A percentile compares a stretch with the other conserved stretches of the same genome.
Evolutionary conservation across 2,329 filamentous ascomycete species (phyloP).

Genomic region (Shiraia sp.): DNA sequence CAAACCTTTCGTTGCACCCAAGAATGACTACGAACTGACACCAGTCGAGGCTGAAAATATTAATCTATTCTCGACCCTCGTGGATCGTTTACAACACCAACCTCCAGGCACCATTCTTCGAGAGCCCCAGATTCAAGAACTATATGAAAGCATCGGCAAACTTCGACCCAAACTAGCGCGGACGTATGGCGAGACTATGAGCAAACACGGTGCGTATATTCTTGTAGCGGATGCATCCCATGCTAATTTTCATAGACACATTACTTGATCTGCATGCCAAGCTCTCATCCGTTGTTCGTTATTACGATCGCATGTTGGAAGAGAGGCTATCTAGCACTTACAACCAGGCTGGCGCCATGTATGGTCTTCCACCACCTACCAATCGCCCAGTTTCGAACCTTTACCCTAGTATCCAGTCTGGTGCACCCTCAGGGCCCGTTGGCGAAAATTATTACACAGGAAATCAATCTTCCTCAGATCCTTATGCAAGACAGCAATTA

Average conservation of each 20-base stretch:
- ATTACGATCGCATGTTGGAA: conserved; percentile 98
- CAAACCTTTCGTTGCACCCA: conserved; percentile 62
- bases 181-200: conserved; percentile 98
- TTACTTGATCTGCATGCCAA: conserved; percentile 93
- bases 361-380: conserved; percentile 39
- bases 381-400: conserved; percentile 58
- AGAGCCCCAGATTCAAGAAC: conserved; percentile 95
- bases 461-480: conserved; percentile 56
- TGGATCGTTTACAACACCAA: conserved; percentile 92
- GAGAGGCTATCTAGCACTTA: conserved; percentile 93
- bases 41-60: conserved; percentile 96
- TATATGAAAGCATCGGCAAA: conserved; percentile 96
- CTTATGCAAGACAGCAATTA: conserved; percentile 56
- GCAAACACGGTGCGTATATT: conserved; percentile 81
- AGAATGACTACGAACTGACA: conserved; percentile 93
- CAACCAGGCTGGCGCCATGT: conserved; percentile 66
- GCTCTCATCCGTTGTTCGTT: conserved; percentile 91
- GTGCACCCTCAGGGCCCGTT: conserved; percentile 48
- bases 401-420: conserved; percentile 68
- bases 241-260: conserved; percentile 67
- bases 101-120: conserved; percentile 93
- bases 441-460: conserved; percentile 84
- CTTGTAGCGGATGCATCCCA: background rate
- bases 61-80: conserved; percentile 89
- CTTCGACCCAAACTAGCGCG: conserved; percentile 90